phyloP scores from a whole-genome alignment of 1,139 yeast species.

The Magnusiomyces tetraspermus region DNA sequence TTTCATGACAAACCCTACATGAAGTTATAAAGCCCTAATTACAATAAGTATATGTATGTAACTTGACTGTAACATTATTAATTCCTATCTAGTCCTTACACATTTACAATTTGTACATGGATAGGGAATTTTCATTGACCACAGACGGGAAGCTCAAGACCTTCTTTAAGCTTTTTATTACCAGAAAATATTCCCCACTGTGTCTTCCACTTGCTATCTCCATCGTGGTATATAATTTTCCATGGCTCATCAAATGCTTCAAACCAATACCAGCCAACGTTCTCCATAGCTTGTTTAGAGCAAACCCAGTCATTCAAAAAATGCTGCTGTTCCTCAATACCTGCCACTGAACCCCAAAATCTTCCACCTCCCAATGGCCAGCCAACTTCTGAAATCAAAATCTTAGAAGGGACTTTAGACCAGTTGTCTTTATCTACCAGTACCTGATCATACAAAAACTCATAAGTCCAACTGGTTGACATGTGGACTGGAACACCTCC shows the following conservation, averaged over 20 bases:
- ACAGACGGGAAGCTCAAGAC: conserved; percentile 11
- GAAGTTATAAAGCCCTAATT: no score
- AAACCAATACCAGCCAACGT: conserved; percentile 50
- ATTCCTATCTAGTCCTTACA: no score
- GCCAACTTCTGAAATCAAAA: conserved; percentile 56
- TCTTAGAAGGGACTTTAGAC: conserved; percentile 21
- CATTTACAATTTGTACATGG: no score
- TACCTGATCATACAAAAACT: conserved; percentile 41
- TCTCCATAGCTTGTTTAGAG: conserved; percentile 23
- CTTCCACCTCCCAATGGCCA: conserved; percentile 63
- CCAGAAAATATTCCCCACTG: conserved; percentile 58
- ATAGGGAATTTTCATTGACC: no score
- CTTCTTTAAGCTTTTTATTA: conserved; percentile 39
- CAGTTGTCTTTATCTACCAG: conserved; percentile 20
- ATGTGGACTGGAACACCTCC: conserved; percentile 45
- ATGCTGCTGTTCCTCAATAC: conserved; percentile 36
- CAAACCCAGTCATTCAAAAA: conserved; percentile 50
- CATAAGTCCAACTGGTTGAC: conserved; percentile 47
- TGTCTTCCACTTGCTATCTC: conserved; percentile 50
- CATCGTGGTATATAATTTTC: conserved; percentile 46
- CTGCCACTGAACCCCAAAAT: conserved; percentile 41
- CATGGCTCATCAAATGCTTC: conserved; percentile 72
- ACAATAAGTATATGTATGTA: no score
- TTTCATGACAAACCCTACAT: no score
- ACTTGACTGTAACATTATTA: no score